These are phyloP conservation scores for Infundibulicybe gibba DNA, from an alignment of 768 basidiomycete species.

Conservation along the genomic window DNA sequence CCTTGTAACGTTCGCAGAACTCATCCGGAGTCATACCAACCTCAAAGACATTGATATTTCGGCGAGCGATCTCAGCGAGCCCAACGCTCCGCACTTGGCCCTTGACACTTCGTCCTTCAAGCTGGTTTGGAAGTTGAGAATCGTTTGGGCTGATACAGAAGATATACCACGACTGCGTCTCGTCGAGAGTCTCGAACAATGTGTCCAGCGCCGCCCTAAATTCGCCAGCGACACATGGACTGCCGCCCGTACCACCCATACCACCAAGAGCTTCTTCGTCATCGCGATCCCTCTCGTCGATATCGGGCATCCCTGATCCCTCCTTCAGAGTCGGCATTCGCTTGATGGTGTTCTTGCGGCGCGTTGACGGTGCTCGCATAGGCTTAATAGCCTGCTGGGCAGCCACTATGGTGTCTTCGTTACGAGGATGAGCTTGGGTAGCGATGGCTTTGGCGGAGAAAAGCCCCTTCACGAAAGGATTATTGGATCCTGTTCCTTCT, in stretches of 20 bases:
- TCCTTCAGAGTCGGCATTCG: slow-evolving; percentile 54
- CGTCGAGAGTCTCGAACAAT: slow-evolving; percentile 82
- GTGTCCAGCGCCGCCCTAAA: slow-evolving; percentile 83
- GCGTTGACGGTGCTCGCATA: slow-evolving; percentile 88
- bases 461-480: slow-evolving; percentile 87
- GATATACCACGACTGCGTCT: slow-evolving; percentile 88
- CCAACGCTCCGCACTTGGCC: slow-evolving; percentile 86
- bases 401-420: slow-evolving; percentile 94
- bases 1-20: slow-evolving; percentile 79
- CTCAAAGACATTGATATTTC: slow-evolving; percentile 68
- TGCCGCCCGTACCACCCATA: slow-evolving; percentile 44
- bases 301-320: slow-evolving; percentile 25
- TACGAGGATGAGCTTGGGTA: slow-evolving; percentile 86
- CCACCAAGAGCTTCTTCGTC: slow-evolving; percentile 44
- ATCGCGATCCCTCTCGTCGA: slow-evolving; percentile 39
- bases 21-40: slow-evolving; percentile 84
- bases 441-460: slow-evolving; percentile 89
- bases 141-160: slow-evolving; percentile 96
- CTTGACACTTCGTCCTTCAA: slow-evolving; percentile 90
- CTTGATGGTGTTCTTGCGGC: slow-evolving; percentile 73
- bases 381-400: slow-evolving; percentile 94
- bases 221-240: slow-evolving; percentile 83
- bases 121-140: slow-evolving; percentile 89
- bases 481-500: slow-evolving; percentile 77
- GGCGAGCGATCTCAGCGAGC: slow-evolving; percentile 70